Evolutionary conservation across 2,329 filamentous ascomycete species (phyloP), one percentile per base, ranked within the genome.

Genomic region (Thermoascus crustaceus): DNA sequence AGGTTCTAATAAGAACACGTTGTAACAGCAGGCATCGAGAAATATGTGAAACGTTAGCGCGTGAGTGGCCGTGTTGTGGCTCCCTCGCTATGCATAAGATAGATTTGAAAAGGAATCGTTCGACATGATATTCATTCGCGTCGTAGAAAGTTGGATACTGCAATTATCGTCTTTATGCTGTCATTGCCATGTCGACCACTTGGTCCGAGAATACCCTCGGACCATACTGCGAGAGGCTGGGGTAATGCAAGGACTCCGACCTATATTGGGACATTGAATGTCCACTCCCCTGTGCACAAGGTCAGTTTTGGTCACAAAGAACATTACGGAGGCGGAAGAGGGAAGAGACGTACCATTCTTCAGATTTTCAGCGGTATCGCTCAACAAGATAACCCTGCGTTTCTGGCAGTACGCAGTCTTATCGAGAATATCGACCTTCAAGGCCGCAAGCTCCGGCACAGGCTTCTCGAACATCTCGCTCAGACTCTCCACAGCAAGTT

Each of bases 391-490:
- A 16, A 95, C 73, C 29, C 91, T 76, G 35, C 91, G 76, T 62
- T 91, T 89, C 61, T 85, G 94, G 67, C 93, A 98, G 60, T 98
- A 98, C 0, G 87, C 78, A 3, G 89, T 98, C 73, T 95, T 96
- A 62, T 98, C 89, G 78, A 98, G 85, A 55, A 98, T 98, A 46
- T 95, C 89, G 5, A 94, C 86, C 67, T 95, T 96, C 40, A 95
- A 71, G 30, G 82, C 77, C 3, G 85, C 76, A 11, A 98, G 69
- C 51, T 95, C 87, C 25, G 78, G 68, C n/a, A 89, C 85, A 0
- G 88, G 86, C 68, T 94, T 95, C 72, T 98, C 91, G 48, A 98
- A 98, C 86, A 98, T 94, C 62, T 94, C 88, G n/a, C 86, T 94
- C 45, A 98, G 67, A 38, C 85, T 88, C 66, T 98, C 91, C 1